These are phyloP conservation scores for Lachnellula hyalina DNA, from an alignment of 2,329 filamentous ascomycete genomes.

Conservation along the genomic window DNA sequence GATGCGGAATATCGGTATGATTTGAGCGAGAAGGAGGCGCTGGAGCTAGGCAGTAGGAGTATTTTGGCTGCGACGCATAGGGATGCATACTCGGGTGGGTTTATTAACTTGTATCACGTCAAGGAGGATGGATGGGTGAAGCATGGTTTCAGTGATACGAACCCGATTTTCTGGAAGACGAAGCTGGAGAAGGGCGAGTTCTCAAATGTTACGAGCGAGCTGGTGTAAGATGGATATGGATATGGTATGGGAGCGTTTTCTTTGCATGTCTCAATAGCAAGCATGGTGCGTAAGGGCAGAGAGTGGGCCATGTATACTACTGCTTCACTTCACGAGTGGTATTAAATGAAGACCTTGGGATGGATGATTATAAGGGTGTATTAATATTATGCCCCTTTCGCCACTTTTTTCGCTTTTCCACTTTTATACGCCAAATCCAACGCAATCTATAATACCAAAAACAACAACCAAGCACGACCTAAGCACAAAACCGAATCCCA, in stretches of 20 bases:
- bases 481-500: no score
- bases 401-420: no score
- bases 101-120: conserved; percentile 98
- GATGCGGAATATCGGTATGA: conserved; percentile 95
- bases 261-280: conserved; percentile 30
- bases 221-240: conserved; percentile 23
- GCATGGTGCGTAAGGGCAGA: conserved; percentile 20
- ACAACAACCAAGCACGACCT: no score
- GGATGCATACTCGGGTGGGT: conserved; percentile 98
- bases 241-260: conserved; percentile 15
- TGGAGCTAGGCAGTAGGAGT: conserved; percentile 85
- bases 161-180: conserved; percentile 99
- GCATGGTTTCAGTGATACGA: conserved; percentile 96
- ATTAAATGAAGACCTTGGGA: conserved; percentile 2
- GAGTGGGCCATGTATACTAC: conserved; percentile 26
- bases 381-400: no score
- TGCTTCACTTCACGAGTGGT: conserved; percentile 21
- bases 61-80: conserved; percentile 95
- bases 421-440: no score
- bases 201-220: conserved; percentile 39
- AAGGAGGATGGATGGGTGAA: conserved; percentile 99
- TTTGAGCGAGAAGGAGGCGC: conserved; percentile 76
- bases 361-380: no score
- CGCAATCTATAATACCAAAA: no score
- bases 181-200: conserved; percentile 99